Conservation (phyloP, 371 early-diverging fungal species). For the Phascolomyces articulosus region DNA sequence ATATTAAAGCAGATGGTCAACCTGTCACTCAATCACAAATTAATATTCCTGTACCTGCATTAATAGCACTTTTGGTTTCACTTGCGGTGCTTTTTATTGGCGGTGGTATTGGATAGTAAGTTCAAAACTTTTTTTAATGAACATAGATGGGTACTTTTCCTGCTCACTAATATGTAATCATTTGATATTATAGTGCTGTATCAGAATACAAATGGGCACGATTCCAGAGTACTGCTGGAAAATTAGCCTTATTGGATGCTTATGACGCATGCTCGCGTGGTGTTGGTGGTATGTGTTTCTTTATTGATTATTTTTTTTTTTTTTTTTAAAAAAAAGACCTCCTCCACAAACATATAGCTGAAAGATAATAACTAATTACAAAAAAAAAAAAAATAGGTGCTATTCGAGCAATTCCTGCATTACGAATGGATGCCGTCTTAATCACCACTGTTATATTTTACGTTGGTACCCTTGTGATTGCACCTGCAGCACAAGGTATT, state of each 20-base stretch:
- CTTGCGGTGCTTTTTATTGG: slow-evolving; percentile 21
- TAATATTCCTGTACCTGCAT: slow-evolving; percentile 73
- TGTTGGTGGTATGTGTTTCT: slow-evolving; percentile 22
- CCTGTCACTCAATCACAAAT: neutral
- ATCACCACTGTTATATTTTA: slow-evolving; percentile 26
- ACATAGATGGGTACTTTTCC: too few relatives aligned
- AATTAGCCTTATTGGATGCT: slow-evolving; percentile 22
- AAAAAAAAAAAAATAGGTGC: slow-evolving; percentile 14
- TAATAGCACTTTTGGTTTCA: slow-evolving; percentile 22
- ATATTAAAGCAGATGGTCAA: neutral
- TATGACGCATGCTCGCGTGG: slow-evolving; percentile 38
- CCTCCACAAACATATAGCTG: neutral
- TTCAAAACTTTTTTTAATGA: too few relatives aligned
- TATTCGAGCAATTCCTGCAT: slow-evolving; percentile 7
- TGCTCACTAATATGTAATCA: too few relatives aligned
- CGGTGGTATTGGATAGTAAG: slow-evolving; percentile 5
- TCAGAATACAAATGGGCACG: slow-evolving; percentile 35
- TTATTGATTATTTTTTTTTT: neutral
- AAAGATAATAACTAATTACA: neutral
- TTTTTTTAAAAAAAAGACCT: neutral
- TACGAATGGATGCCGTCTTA: slow-evolving; percentile 23
- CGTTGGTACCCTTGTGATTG: slow-evolving; percentile 23
- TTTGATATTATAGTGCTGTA: slow-evolving; percentile 23
- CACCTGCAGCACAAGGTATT: slow-evolving; percentile 28
- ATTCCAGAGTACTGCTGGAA: slow-evolving; percentile 16